Conservation (phyloP, 1,139 yeast genomes). For the Diutina rugosa region DNA sequence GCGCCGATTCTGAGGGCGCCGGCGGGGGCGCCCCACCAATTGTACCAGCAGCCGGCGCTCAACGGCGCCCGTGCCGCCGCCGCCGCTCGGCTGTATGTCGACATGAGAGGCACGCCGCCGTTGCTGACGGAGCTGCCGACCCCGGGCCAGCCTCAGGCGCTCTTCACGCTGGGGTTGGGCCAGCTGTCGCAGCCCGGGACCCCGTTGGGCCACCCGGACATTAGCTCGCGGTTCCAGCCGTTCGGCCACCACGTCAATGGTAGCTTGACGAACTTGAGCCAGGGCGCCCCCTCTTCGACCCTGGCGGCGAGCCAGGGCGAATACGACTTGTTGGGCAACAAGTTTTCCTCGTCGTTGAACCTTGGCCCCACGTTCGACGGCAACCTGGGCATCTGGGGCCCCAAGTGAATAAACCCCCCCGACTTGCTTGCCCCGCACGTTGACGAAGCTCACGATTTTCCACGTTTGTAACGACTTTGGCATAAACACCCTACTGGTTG, state of each 20-base stretch:
- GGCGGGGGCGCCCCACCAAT: neutral
- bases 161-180: neutral
- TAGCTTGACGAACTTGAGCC: neutral
- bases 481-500: slow-evolving; percentile 1
- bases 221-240: slow-evolving; percentile 1
- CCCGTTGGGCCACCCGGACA: neutral
- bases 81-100: neutral
- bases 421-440: slow-evolving; percentile 1
- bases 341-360: neutral
- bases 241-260: slow-evolving; percentile 2
- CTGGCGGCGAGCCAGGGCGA: neutral
- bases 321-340: slow-evolving; percentile 2
- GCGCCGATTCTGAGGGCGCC: neutral
- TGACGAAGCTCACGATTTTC: slow-evolving; percentile 1
- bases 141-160: neutral
- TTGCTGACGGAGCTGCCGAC: neutral
- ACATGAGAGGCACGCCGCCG: slow-evolving; percentile 2
- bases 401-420: neutral
- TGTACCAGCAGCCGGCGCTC: neutral
- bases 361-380: slow-evolving; percentile 1
- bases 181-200: slow-evolving; percentile 1
- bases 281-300: neutral
- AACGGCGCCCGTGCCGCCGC: slow-evolving; percentile 1
- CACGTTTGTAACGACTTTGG: slow-evolving; percentile 2
- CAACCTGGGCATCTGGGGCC: slow-evolving; percentile 2